Evolutionary conservation across 306 rosid genomes (phyloP), one percentile per base, ranked within the genome.

Genomic region (Amphicarpaea edgeworthii): DNA sequence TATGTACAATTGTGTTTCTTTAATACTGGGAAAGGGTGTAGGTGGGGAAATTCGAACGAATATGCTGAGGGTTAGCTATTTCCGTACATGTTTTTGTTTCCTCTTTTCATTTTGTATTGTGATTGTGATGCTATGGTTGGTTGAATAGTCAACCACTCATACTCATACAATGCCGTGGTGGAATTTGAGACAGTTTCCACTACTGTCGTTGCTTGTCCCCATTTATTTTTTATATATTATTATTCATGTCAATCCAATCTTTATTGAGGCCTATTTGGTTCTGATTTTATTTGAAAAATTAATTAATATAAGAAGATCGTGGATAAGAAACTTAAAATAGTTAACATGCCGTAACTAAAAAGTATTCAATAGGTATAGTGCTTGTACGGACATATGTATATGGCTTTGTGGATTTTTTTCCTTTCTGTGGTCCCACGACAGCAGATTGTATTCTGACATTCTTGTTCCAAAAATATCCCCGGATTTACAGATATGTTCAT

Each of bases 341-440:
- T 58, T 8, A n/a, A n/a, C n/a, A n/a, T 34, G 72, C 45, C 54
- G 37, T 42, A 17, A 58, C 62, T 0, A 15, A 14, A 59, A 59
- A 59, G 6, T 72, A 12, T 64, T 47, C 28, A 61, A 57, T 70
- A 32, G 51, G 28, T 60, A 72, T 12, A 58, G 57, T 64, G 15
- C 45, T 54, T 72, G 65, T 72, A n/a, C 21, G 61, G 49, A 46
- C 37, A 37, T 6, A 17, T 23, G 58, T n/a, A n/a, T 11, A 3
- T 23, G 60, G 28, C 4, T 46, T 77, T 61, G 53, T 47, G 61
- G 24, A 58, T 15, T 70, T 70, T 12, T 64, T 60, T 37, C 70
- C 72, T 60, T 68, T 72, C 54, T 14, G 30, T 69, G 87, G 81
- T 79, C 80, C 73, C 77, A 7, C n/a, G 15, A 53, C 12, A 62